These are phyloP conservation scores for Prinsepia uniflora DNA, from an alignment of 306 rosid genomes.

Conservation along the genomic window DNA sequence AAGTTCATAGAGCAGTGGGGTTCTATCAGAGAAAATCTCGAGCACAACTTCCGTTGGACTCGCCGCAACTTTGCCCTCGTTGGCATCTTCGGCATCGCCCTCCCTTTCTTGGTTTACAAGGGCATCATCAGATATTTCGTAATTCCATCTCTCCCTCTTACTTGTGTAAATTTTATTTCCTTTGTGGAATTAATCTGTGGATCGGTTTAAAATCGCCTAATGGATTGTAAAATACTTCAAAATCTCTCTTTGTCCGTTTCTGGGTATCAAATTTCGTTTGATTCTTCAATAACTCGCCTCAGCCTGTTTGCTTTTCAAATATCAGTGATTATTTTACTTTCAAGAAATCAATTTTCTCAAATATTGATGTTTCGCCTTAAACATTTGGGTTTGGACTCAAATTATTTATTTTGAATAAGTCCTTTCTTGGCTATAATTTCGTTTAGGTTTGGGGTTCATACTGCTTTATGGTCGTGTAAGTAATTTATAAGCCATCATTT, in stretches of 20 bases:
- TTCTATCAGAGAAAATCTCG: constrained; percentile 75
- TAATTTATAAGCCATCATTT: not conserved
- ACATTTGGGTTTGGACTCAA: constrained; percentile 4
- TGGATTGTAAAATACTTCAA: not conserved
- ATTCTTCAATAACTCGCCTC: not conserved
- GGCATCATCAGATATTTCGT: constrained; percentile 91
- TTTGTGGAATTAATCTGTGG: not conserved
- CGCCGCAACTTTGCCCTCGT: constrained; percentile 86
- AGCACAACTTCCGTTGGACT: constrained; percentile 85
- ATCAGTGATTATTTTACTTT: not conserved
- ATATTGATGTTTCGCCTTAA: not conserved
- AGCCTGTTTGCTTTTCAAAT: not conserved
- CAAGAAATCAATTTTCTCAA: not conserved
- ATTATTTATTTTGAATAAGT: not conserved
- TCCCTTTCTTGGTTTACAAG: constrained; percentile 82
- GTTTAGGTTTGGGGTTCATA: not conserved
- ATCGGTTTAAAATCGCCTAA: not conserved
- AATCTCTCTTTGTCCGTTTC: not conserved
- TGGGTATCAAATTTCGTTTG: not conserved
- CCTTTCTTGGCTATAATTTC: not conserved
- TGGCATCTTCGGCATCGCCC: constrained; percentile 77
- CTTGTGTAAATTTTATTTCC: not conserved
- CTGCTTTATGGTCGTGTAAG: not conserved
- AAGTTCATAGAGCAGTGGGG: constrained; percentile 88
- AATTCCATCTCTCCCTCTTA: not conserved